Conservation (phyloP, 139 green algal genomes). For the Auxenochlorella pyrenoidosa region DNA sequence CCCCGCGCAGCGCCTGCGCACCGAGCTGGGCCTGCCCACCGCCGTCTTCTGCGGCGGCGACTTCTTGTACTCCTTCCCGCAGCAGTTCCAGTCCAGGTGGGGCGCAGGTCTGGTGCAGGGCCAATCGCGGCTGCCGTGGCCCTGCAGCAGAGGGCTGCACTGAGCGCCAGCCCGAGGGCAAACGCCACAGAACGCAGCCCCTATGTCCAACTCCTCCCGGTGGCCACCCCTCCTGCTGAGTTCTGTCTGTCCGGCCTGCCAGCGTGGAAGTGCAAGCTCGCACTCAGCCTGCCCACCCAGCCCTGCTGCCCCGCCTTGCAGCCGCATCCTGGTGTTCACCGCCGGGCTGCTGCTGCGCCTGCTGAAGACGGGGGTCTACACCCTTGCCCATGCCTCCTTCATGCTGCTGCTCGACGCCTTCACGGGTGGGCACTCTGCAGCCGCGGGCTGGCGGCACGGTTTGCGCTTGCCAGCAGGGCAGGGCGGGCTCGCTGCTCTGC, state of each 20-base stretch:
- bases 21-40: conserved; percentile 10
- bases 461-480: too few relatives aligned
- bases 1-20: conserved; percentile 10
- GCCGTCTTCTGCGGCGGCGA: conserved; percentile 48
- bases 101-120: too few relatives aligned
- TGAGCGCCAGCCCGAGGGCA: not conserved
- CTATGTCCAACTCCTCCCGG: not conserved
- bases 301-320: not conserved
- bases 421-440: not conserved
- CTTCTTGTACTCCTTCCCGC: conserved; percentile 46
- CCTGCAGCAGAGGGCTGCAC: not conserved
- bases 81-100: conserved; percentile 28
- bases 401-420: conserved; percentile 47
- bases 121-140: not conserved
- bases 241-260: too few relatives aligned
- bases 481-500: not conserved
- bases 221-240: not conserved
- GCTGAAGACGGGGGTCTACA: conserved; percentile 44
- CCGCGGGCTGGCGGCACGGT: too few relatives aligned
- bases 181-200: too few relatives aligned
- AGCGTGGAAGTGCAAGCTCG: not conserved
- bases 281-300: not conserved
- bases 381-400: conserved; percentile 21
- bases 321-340: conserved; percentile 47
- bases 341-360: conserved; percentile 50